A percentile compares a stretch with the other conserved stretches of the same genome.
Evolutionary conservation across 768 basidiomycete species (phyloP).

Genomic region (Russula vinacea): DNA sequence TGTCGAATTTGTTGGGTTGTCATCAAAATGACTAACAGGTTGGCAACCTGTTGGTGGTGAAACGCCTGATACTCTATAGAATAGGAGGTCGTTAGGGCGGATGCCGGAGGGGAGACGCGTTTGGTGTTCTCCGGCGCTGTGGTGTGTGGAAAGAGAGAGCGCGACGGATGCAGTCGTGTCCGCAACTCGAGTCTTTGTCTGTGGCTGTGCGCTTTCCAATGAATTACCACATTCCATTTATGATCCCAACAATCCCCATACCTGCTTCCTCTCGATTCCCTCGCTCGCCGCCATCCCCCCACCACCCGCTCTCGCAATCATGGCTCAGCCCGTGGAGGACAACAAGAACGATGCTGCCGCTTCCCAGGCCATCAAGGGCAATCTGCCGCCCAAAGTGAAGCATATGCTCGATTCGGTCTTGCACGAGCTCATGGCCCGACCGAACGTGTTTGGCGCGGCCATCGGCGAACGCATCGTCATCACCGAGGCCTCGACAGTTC

Average conservation of each 20-base stretch:
- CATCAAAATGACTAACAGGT: no score
- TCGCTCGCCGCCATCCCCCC: not conserved
- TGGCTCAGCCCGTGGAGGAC: not conserved
- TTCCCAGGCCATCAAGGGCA: slow-evolving; percentile 4
- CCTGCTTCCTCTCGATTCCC: not conserved
- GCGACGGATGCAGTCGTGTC: no score
- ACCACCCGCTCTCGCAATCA: not conserved
- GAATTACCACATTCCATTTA: not conserved
- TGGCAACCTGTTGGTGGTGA: no score
- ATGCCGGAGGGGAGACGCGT: no score
- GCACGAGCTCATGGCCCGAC: not conserved
- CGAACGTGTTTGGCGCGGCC: slow-evolving; percentile 28
- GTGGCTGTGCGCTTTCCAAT: no score
- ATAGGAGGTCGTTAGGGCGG: no score
- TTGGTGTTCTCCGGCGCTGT: no score
- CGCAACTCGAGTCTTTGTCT: no score
- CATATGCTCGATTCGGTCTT: slow-evolving; percentile 5
- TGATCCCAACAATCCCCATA: not conserved
- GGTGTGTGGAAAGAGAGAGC: no score
- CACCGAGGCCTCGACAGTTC: slow-evolving; percentile 32
- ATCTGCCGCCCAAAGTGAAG: slow-evolving; percentile 12
- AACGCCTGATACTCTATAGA: no score
- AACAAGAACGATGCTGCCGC: not conserved
- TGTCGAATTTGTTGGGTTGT: not conserved
- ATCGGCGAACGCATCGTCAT: slow-evolving; percentile 29